These are phyloP conservation scores for Amylocarpus encephaloides DNA, from an alignment of 2,329 filamentous ascomycete species.

Conservation along the genomic window DNA sequence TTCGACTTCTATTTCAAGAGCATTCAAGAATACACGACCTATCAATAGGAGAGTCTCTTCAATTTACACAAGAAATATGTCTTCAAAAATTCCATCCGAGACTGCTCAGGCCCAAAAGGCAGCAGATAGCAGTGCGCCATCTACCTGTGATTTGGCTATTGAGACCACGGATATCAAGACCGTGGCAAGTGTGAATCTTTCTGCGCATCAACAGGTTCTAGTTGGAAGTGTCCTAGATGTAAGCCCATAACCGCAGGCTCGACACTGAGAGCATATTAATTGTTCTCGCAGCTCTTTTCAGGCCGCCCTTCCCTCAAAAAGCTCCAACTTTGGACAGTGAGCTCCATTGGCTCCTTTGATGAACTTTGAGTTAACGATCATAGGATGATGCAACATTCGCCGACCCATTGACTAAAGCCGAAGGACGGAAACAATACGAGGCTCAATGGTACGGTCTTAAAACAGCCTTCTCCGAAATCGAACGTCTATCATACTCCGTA, in stretches of 20 bases:
- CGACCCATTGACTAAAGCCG: constrained; percentile 52
- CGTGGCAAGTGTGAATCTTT: constrained; percentile 44
- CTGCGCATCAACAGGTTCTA: constrained; percentile 44
- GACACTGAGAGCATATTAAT: background rate
- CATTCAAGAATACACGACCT: background rate
- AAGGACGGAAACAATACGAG: constrained; percentile 45
- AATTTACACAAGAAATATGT: constrained; percentile 19
- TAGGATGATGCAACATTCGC: constrained; percentile 48
- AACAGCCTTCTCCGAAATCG: constrained; percentile 50
- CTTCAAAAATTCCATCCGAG: constrained; percentile 26
- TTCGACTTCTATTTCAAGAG: background rate
- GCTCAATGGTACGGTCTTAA: constrained; percentile 53
- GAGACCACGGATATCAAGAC: constrained; percentile 49
- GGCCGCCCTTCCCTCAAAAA: constrained; percentile 53
- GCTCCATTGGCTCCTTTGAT: background rate
- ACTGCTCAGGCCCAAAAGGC: constrained; percentile 19
- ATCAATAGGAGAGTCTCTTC: background rate
- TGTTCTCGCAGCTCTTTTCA: constrained; percentile 44
- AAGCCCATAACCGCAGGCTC: background rate
- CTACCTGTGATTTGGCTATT: constrained; percentile 32
- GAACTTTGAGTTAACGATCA: background rate
- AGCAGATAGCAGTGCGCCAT: background rate
- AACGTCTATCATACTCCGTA: constrained; percentile 48
- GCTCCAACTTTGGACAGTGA: constrained; percentile 48
- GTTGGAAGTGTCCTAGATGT: constrained; percentile 54